Evolutionary conservation across 257 asterid species (phyloP), one percentile per base, ranked within the genome.

Genomic region (Lavandula angustifolia): DNA sequence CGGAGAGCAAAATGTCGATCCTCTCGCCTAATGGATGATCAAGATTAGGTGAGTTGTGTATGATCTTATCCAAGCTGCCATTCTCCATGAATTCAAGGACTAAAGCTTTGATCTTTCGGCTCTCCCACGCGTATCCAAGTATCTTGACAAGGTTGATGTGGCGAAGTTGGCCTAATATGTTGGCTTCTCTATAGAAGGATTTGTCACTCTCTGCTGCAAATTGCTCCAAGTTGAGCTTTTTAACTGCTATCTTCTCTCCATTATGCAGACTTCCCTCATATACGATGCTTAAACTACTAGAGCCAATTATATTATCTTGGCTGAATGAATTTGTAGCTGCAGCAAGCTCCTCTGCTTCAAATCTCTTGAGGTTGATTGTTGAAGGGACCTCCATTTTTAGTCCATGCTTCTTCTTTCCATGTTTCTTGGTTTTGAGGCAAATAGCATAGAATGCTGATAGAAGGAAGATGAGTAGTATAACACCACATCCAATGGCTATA

Each of bases 91-190:
- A 84, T 41, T 88, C 88, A 43, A 91, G 64, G 32, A 88, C 87
- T 47, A 91, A 33, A 8, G 88, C 98, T 70, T 75, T 86, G 42
- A 88, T 72, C 58, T 65, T 84, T 3, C 81, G 57, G 53, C 95
- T 84, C 85, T 86, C 87, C 96, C 95, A 91, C 12, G 96, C 94
- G 42, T 84, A 91, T 8, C 98, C 96, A 1, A 83, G 65, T 11
- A 91, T 78, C 70, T 80, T 91, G 6, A 86, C 98, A 13, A 91
- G 79, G 64, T 91, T 88, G 77, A 77, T 81, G 69, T 91, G 98
- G 68, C 88, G 73, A 63, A 91, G 29, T 50, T 73, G 84, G 56
- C 84, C 79, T 62, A 88, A 74, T 8, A 71, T 83, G 55, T 88
- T 86, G 63, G 76, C 81, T 73, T 91, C 96, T 71, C 91, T 81